phyloP scores from a whole-genome alignment of 2,329 filamentous ascomycete species.

The Trichophyton benhamiae region DNA sequence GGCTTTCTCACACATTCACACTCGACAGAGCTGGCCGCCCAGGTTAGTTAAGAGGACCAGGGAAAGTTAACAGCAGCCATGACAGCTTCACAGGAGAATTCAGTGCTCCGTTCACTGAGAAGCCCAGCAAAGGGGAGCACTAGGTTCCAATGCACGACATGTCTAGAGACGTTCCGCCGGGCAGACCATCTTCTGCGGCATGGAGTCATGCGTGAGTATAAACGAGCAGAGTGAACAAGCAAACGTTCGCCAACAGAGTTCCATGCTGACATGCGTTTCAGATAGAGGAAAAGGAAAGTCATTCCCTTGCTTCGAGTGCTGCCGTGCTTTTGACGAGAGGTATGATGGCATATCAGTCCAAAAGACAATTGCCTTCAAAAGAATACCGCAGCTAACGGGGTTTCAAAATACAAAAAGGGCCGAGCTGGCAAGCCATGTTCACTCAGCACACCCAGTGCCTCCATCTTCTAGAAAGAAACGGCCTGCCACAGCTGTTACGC shows the following conservation, averaged over 20 bases:
- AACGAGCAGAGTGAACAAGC: background rate
- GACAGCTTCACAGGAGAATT: background rate
- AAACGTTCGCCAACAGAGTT: background rate
- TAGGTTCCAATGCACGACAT: conserved; percentile 30
- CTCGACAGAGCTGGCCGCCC: background rate
- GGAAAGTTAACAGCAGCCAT: background rate
- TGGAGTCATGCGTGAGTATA: conserved; percentile 24
- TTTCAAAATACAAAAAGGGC: background rate
- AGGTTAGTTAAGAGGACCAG: too few relatives aligned
- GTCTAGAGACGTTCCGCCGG: conserved; percentile 36
- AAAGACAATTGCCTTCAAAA: background rate
- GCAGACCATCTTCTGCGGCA: conserved; percentile 40
- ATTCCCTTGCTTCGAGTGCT: conserved; percentile 38
- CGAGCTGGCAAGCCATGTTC: background rate
- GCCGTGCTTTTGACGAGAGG: conserved; percentile 38
- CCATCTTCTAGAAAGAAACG: background rate
- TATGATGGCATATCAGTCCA: conserved; percentile 14
- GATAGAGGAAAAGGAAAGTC: conserved; percentile 32
- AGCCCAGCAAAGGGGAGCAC: conserved; percentile 7
- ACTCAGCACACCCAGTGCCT: background rate
- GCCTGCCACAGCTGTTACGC: background rate
- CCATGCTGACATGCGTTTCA: background rate
- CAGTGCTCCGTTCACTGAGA: background rate
- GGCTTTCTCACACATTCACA: background rate
- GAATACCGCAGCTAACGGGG: background rate